These are phyloP conservation scores for Plasmodium gonderi DNA, from an alignment of 169 alveolate species.

Conservation along the genomic window DNA sequence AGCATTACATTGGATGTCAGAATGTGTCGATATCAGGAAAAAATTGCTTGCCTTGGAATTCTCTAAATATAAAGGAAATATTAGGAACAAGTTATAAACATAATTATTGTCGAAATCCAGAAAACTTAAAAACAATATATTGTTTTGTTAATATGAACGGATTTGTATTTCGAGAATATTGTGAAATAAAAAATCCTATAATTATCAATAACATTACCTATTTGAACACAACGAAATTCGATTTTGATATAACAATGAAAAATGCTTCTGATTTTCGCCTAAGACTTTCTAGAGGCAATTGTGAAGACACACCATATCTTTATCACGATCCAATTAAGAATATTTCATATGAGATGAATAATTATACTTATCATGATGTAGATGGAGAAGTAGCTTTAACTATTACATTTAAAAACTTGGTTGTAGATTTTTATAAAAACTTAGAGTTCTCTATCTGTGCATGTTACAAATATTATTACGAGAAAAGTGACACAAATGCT, in stretches of 20 bases:
- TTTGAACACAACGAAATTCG: background rate
- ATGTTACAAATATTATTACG: slow-evolving; percentile 20
- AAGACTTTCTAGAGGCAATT: background rate
- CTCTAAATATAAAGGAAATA: background rate
- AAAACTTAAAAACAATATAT: background rate
- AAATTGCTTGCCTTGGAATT: slow-evolving; percentile 44
- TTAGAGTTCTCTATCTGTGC: slow-evolving; percentile 47
- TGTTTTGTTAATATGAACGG: slow-evolving; percentile 37
- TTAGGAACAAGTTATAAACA: background rate
- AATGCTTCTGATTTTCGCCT: slow-evolving; percentile 73
- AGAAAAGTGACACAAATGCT: background rate
- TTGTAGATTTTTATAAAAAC: background rate
- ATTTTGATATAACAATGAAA: slow-evolving; percentile 53
- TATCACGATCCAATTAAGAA: background rate
- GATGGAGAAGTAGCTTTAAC: slow-evolving; percentile 55
- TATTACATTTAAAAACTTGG: slow-evolving; percentile 1
- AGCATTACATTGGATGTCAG: slow-evolving; percentile 29
- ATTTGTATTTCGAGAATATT: slow-evolving; percentile 18
- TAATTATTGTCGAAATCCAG: slow-evolving; percentile 68
- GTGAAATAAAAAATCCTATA: background rate
- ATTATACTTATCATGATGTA: slow-evolving; percentile 42
- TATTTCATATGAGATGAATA: background rate
- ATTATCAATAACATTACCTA: slow-evolving; percentile 15
- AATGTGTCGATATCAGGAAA: slow-evolving; percentile 17
- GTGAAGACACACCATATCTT: background rate